Conservation (phyloP, 179 eudicot species). For the Beta corolliflora region DNA sequence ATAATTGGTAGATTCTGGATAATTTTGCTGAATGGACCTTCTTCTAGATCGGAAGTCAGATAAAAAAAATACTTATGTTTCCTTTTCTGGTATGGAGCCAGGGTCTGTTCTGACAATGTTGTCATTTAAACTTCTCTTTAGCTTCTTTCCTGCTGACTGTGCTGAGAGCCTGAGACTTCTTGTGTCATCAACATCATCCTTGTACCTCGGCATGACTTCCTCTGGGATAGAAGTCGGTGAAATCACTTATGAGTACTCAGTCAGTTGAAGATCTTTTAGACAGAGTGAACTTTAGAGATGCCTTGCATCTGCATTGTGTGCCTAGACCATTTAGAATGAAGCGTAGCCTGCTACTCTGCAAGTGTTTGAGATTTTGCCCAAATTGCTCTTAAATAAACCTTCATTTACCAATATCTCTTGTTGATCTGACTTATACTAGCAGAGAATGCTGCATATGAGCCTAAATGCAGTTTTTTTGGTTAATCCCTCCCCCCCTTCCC, state of each 20-base stretch:
- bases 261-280: not conserved
- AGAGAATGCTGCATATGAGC: too few species aligned
- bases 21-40: not conserved
- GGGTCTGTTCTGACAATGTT: not conserved
- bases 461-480: too few species aligned
- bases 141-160: not conserved
- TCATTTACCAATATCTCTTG: too few species aligned
- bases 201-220: not conserved
- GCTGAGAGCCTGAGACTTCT: not conserved
- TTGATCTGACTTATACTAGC: too few species aligned
- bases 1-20: not conserved
- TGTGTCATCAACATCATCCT: not conserved
- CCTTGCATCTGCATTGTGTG: too few species aligned
- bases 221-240: not conserved
- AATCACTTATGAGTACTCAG: not conserved
- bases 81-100: not conserved
- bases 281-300: too few species aligned
- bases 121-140: not conserved
- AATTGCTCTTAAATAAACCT: too few species aligned
- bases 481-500: too few species aligned
- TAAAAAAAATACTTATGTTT: not conserved
- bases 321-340: not conserved
- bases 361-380: too few species aligned
- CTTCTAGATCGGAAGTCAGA: not conserved
- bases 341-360: not conserved